A percentile compares a stretch with the other conserved stretches of the same genome.
These are phyloP conservation scores for Penicillium ochrochloron DNA, from an alignment of 495 filamentous ascomycete species.

Conservation along the genomic window DNA sequence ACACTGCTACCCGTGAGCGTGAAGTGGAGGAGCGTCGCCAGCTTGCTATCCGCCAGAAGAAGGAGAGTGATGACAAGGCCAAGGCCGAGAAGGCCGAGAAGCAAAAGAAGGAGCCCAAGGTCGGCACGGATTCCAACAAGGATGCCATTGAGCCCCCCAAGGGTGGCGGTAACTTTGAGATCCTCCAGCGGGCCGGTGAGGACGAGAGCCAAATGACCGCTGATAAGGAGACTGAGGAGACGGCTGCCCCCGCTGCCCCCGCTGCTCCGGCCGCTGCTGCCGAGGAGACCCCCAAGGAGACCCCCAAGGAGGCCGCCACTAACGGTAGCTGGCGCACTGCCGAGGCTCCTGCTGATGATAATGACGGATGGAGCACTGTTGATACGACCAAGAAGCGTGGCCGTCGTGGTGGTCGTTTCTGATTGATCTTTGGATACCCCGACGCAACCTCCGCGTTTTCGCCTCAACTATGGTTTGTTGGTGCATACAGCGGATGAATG, in stretches of 20 bases:
- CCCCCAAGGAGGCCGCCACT: slow-evolving; percentile 40
- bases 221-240: slow-evolving; percentile 41
- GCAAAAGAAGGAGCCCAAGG: slow-evolving; percentile 56
- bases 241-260: slow-evolving; percentile 38
- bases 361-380: slow-evolving; percentile 82
- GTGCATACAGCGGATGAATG: slow-evolving; percentile 5
- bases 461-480: slow-evolving; percentile 22
- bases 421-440: slow-evolving; percentile 53
- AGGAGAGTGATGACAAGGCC: slow-evolving; percentile 85
- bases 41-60: slow-evolving; percentile 74
- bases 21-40: slow-evolving; percentile 88
- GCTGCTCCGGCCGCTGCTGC: too few species aligned
- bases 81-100: slow-evolving; percentile 69
- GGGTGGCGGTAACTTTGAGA: slow-evolving; percentile 55
- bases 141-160: slow-evolving; percentile 48
- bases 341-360: slow-evolving; percentile 53
- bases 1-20: slow-evolving; percentile 83
- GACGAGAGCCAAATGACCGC: slow-evolving; percentile 46
- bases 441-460: slow-evolving; percentile 32
- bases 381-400: slow-evolving; percentile 56
- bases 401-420: slow-evolving; percentile 58
- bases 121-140: slow-evolving; percentile 52
- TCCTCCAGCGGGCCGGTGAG: slow-evolving; percentile 55
- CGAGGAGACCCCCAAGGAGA: slow-evolving; percentile 24
- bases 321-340: slow-evolving; percentile 50